Conservation (phyloP, 257 asterid species). For the Scutellaria barbata region DNA sequence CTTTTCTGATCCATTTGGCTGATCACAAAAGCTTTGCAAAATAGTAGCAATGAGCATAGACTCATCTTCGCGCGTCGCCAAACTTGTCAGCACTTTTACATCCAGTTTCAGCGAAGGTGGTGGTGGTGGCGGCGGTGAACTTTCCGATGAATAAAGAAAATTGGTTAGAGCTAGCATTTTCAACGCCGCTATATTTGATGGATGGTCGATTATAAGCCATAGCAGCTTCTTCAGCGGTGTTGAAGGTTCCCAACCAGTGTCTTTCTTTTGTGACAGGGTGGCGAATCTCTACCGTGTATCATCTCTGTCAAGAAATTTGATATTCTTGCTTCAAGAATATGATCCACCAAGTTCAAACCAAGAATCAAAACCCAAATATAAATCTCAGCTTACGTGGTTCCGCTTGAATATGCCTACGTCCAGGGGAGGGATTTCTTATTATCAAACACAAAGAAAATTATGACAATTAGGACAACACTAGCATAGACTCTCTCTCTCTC, state of each 20-base stretch:
- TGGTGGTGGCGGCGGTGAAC: slow-evolving; percentile 25
- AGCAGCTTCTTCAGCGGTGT: slow-evolving; percentile 36
- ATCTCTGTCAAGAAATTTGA: no score
- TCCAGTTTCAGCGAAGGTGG: slow-evolving; percentile 15
- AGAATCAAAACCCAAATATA: no score
- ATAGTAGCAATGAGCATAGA: slow-evolving; percentile 51
- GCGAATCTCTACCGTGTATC: slow-evolving; percentile 45
- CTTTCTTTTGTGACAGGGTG: slow-evolving; percentile 47
- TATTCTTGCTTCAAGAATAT: no score
- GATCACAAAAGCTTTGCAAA: slow-evolving; percentile 42
- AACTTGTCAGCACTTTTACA: slow-evolving; percentile 25
- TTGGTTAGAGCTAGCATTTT: slow-evolving; percentile 48
- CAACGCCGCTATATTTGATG: slow-evolving; percentile 41
- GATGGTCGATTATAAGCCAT: slow-evolving; percentile 46
- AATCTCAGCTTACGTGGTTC: no score
- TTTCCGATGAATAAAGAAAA: slow-evolving; percentile 26
- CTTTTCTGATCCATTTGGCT: slow-evolving; percentile 32
- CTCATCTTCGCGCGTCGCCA: slow-evolving; percentile 43
- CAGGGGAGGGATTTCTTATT: no score
- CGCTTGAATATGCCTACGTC: no score
- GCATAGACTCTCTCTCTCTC: no score
- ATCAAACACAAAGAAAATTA: no score
- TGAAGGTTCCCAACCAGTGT: slow-evolving; percentile 47
- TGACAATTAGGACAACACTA: no score
- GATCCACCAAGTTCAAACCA: no score